phyloP scores from a whole-genome alignment of 1,284 basidiomycete species.

The Ganoderma lingzhi region DNA sequence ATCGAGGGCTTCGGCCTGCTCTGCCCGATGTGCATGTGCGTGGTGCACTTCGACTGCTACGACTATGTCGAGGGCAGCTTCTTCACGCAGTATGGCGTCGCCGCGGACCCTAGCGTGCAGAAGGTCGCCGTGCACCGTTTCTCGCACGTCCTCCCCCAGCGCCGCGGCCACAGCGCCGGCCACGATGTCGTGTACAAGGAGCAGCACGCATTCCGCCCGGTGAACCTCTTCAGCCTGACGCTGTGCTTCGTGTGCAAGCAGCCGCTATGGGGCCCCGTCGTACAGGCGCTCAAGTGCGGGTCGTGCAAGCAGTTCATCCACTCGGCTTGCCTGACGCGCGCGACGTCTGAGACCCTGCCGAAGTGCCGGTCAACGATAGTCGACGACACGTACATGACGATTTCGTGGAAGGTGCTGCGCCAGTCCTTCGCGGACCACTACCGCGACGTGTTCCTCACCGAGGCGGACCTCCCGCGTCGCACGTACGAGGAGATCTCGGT shows the following conservation, averaged over 20 bases:
- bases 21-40: constrained; percentile 70
- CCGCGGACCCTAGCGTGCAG: constrained; percentile 53
- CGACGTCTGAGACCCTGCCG: constrained; percentile 38
- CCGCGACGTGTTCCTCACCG: constrained; percentile 50
- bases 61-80: constrained; percentile 70
- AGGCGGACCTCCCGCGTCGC: constrained; percentile 51
- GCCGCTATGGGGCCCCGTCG: constrained; percentile 76
- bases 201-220: constrained; percentile 59
- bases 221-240: constrained; percentile 77
- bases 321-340: constrained; percentile 53
- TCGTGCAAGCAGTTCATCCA: constrained; percentile 73
- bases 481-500: constrained; percentile 77
- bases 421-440: constrained; percentile 64
- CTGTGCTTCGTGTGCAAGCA: constrained; percentile 71
- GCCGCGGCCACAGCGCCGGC: constrained; percentile 42
- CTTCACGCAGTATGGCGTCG: constrained; percentile 58
- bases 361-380: constrained; percentile 49
- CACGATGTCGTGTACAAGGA: constrained; percentile 39
- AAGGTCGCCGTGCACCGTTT: constrained; percentile 70
- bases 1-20: constrained; percentile 69
- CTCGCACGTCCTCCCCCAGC: constrained; percentile 53
- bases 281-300: constrained; percentile 71
- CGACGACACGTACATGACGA: constrained; percentile 58
- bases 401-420: constrained; percentile 57
- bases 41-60: constrained; percentile 78